Percentiles rank a stretch among this genome's conserved stretches.
Evolutionary conservation across 2,329 filamentous ascomycete species (phyloP).

Genomic region (Alternaria conjuncta): DNA sequence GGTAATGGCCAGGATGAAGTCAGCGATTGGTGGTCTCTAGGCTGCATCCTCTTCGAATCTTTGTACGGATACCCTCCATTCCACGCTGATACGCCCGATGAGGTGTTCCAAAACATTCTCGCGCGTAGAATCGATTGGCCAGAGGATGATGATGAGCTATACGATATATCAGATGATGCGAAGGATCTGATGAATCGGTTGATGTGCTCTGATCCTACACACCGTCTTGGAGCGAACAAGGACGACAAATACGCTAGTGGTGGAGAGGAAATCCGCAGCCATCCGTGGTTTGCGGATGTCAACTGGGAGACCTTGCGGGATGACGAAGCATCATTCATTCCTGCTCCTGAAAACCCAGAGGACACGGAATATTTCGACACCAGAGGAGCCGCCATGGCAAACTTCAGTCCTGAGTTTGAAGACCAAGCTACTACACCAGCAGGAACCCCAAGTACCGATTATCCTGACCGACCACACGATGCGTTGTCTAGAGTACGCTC

Average conservation of each 20-base stretch:
- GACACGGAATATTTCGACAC: conserved; percentile 98
- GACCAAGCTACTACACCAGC: conserved; percentile 81
- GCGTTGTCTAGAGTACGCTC: conserved; percentile 87
- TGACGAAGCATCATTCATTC: conserved; percentile 94
- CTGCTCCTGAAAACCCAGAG: conserved; percentile 89
- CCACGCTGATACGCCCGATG: conserved; percentile 85
- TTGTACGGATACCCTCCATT: conserved; percentile 93
- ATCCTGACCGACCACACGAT: conserved; percentile 90
- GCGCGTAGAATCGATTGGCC: conserved; percentile 92
- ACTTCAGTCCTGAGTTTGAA: conserved; percentile 92
- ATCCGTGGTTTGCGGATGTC: conserved; percentile 85
- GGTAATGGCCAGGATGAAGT: conserved; percentile 96
- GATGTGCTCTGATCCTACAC: conserved; percentile 80
- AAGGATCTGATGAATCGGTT: conserved; percentile 94
- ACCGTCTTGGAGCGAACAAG: conserved; percentile 83
- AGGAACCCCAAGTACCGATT: conserved; percentile 73
- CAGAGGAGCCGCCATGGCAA: conserved; percentile 87
- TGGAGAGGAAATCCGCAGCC: conserved; percentile 87
- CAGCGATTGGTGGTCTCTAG: conserved; percentile 99
- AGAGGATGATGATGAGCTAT: conserved; percentile 77
- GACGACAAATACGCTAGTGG: conserved; percentile 83
- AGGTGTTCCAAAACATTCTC: conserved; percentile 97
- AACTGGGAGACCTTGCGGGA: conserved; percentile 93
- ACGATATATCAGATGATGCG: conserved; percentile 79
- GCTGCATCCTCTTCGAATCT: conserved; percentile 97